Evolutionary conservation across 257 asterid species (phyloP), one percentile per base, ranked within the genome.

Genomic region (Perilla frutescens): DNA sequence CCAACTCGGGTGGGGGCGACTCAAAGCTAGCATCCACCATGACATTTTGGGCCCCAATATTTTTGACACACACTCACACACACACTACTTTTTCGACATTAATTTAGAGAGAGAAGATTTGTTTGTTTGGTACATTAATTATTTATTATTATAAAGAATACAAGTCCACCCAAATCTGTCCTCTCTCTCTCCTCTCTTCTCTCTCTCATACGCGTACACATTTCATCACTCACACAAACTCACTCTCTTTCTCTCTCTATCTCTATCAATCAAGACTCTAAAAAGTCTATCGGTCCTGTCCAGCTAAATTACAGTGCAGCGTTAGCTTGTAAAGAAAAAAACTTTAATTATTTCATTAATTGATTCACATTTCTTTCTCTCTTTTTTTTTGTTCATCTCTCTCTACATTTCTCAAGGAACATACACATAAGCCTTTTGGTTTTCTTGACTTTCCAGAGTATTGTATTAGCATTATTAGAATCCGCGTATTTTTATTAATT

Each of bases 291-390:
- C 63, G 71, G 79, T 82, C 74, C 64, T 72, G 80, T 86, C 82
- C 91, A 84, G 87, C 89, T 83, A 80, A 66, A 79, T 81, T 81
- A 72, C 89, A 80, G 87, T 70, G 75, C 67, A 84, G 78, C 77
- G 69, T 83, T 80, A 54, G 88, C 89, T 84, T 87, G 85, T 67
- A 71, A 73, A 81, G 60, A 68, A 15, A 48, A 55, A 39, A 7
- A 9, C 51, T 48, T 31, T 41, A 47, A 55, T 53, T 69, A 44
- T 10, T 36, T 66, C 51, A 53, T 51, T 73, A 34, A 55, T 47
- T 48, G 13, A 13, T 32, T 13, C 26, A 50, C 0, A 34, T 34
- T 34, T 34, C 37, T 34, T 4, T 34, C 37, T 2, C 37, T 2
- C 2, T 63, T 43, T 1, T 4, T 36, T 34, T 1, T 37, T 39